Evolutionary conservation across 164 flowering plant genomes (phyloP), one percentile per base, ranked within the genome.

Genomic region (Santalum album): DNA sequence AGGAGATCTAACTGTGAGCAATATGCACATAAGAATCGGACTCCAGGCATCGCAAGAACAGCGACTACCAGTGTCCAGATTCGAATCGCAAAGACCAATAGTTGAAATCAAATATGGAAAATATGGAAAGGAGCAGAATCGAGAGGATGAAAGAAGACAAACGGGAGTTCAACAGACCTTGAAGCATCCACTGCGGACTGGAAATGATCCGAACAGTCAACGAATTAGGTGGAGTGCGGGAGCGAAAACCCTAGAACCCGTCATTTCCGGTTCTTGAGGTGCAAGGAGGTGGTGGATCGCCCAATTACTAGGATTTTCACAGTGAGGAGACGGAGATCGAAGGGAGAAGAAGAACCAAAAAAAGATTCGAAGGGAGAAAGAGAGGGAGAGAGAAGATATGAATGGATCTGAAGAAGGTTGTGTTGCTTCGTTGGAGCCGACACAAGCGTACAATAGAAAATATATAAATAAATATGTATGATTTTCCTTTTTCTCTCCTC

Each of bases 381-480:
- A 40, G 49, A n/a, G 32, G 49, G 5, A 18, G 18, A 29, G 25
- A 15, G 49, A 22, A 38, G 25, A 1, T 7, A 36, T 17, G 53
- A 35, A 34, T 27, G 24, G 64, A 56, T 19, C 42, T 40, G 48
- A n/a, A 36, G 54, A 51, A 57, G 48, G 35, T 46, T 2, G 2
- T 14, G 42, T 60, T 75, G 83, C 74, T 68, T 63, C 73, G 72
- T 69, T 52, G 73, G 72, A 75, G 80, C 83, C 83, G 83, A 78
- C 83, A 78, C 40, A 59, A 69, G 65, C 62, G 20, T 42, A n/a
- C 49, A 45, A 7, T 1, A 45, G 19, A 22, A 20, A 45, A 45
- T 42, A 42, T 5, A 17, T 9, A 45, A 45, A 10, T 20, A 7
- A 22, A 45, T 21, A 20, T 20, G 21, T 20, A n/a, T 1, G 4